Percentiles rank a stretch among this genome's conserved stretches.
Conservation (phyloP, 116 monocot species). For the Trichopus zeylanicus region DNA sequence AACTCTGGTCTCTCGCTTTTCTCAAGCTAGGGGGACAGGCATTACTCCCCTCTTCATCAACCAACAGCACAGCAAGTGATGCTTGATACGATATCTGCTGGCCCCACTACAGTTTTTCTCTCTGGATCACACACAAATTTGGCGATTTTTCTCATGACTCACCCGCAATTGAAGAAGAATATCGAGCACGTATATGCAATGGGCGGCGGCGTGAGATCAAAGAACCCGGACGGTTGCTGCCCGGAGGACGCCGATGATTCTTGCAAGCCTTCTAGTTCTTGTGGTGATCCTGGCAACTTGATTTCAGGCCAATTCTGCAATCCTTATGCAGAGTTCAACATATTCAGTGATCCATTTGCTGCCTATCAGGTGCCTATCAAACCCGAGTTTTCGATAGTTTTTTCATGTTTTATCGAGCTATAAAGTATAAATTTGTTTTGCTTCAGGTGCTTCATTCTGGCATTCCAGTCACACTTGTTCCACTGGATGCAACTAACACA, state of each 20-base stretch:
- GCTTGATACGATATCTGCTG: neutral
- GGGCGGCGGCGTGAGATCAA: neutral
- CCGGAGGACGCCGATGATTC: neutral
- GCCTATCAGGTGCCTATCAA: neutral
- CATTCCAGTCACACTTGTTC: neutral
- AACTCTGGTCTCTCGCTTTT: too few relatives aligned
- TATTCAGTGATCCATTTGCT: constrained; percentile 1
- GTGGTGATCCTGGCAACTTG: neutral
- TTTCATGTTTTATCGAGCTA: too few relatives aligned
- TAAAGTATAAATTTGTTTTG: neutral
- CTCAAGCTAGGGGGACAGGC: neutral
- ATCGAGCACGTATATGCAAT: neutral
- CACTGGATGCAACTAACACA: neutral
- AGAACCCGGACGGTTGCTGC: neutral
- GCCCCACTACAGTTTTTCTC: neutral
- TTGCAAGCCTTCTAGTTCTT: neutral
- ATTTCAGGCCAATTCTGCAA: neutral
- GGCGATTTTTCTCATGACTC: neutral
- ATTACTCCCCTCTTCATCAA: neutral
- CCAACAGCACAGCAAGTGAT: neutral
- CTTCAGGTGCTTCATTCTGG: constrained; percentile 1
- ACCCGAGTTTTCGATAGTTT: too few relatives aligned
- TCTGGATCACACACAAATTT: neutral
- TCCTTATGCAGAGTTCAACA: constrained; percentile 1
- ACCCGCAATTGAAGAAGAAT: neutral